These are phyloP conservation scores for Fusarium sp. DNA, from an alignment of 2,329 filamentous ascomycete genomes.

Conservation along the genomic window DNA sequence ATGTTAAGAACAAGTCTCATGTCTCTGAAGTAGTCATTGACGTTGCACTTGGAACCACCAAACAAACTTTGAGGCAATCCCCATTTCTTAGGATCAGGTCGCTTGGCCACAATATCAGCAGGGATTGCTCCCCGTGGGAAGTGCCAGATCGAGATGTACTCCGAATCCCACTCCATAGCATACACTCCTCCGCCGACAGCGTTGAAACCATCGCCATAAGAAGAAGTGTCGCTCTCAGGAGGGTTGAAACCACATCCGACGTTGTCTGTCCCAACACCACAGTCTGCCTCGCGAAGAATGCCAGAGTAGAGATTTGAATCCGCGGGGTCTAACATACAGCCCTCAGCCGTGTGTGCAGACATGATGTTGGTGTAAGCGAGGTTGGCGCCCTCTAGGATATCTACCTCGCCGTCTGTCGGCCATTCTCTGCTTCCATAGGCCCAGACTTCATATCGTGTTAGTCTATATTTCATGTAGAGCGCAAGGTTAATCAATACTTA, in stretches of 20 bases:
- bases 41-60: conserved; percentile 72
- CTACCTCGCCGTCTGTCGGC: conserved; percentile 74
- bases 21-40: conserved; percentile 72
- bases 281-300: conserved; percentile 49
- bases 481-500: conserved; percentile 49
- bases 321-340: conserved; percentile 47
- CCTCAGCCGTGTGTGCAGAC: conserved; percentile 68
- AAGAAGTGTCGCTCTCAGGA: conserved; percentile 55
- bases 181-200: conserved; percentile 74
- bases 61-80: conserved; percentile 77
- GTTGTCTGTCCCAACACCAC: conserved; percentile 53
- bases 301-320: conserved; percentile 45
- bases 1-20: conserved; percentile 81
- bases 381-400: conserved; percentile 79
- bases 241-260: conserved; percentile 61
- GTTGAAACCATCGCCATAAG: conserved; percentile 76
- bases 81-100: conserved; percentile 75
- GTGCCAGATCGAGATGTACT: conserved; percentile 80
- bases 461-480: neutral
- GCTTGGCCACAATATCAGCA: conserved; percentile 68
- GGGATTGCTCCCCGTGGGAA: conserved; percentile 77
- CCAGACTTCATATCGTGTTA: conserved; percentile 57
- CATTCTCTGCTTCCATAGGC: conserved; percentile 64
- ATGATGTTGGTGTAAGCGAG: conserved; percentile 69
- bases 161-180: conserved; percentile 76